Evolutionary conservation across 2,329 filamentous ascomycete genomes (phyloP), one percentile per base, ranked within the genome.

Genomic region (Aspergillus novofumigatus): DNA sequence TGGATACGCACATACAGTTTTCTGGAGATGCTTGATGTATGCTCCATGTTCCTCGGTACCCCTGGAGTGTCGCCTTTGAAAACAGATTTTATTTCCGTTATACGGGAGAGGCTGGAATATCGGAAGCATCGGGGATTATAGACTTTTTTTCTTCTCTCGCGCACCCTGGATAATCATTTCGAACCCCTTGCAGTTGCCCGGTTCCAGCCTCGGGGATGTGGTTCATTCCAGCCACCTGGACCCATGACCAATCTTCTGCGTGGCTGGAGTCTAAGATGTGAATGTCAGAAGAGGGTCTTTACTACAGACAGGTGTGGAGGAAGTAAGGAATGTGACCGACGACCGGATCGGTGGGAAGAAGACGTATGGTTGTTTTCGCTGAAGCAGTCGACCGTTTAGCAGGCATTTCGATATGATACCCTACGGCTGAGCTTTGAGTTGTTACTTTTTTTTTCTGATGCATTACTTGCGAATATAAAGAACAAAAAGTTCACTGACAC

Each of bases 401-500:
- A 72, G 71, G 70, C 70, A 72, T 74, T 73, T 72, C 68, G 69
- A 72, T 72, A 72, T 73, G 71, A 74, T 74, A 74, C 71, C 71
- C 71, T 73, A 73, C 69, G 69, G 69, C 69, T 69, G 69, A 72
- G 67, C 68, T 72, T 72, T 62, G 60, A 62, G 61, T 65, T 63
- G 61, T 63, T 59, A 54, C 53, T 63, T 63, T 59, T 59, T 59
- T 53, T 32, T 57, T 44, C 45, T 50, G 3, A 9, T 32, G 42
- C 42, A 45, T 45, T 45, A 23, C 6, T 20, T 38, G 29, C 25
- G 49, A 32, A 35, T 26, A 20, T 21, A 51, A 32, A 38, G 25
- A 29, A 17, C 25, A 21, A 38, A 51, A 32, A 51, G 49, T 29
- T 25, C 29, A 1, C 14, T 38, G 49, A 41, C 29, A 20, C n/a